A percentile compares a stretch with the other conserved stretches of the same genome.
phyloP scores from a whole-genome alignment of 2,329 filamentous ascomycete species.

The Beauveria brongniartii region DNA sequence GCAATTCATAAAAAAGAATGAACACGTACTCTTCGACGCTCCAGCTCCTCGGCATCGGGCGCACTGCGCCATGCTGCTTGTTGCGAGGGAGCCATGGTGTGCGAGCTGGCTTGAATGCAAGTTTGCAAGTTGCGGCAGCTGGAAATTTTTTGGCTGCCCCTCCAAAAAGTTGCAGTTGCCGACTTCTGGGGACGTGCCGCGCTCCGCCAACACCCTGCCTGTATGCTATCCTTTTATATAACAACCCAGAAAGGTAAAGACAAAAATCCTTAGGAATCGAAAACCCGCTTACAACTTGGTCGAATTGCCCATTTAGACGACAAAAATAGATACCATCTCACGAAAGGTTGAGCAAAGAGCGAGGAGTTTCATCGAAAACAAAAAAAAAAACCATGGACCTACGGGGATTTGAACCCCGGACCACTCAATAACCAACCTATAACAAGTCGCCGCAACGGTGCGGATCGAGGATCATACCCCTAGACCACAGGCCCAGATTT shows the following conservation, averaged over 20 bases:
- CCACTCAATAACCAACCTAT: not conserved
- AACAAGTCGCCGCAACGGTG: not conserved
- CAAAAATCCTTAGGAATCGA: no score
- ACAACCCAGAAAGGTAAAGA: no score
- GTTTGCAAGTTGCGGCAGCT: constrained; percentile 8
- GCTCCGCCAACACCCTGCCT: not conserved
- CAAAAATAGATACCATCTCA: no score
- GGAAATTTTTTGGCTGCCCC: constrained; percentile 25
- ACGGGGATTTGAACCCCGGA: constrained; percentile 9
- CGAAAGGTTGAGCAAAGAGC: not conserved
- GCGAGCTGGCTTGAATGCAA: constrained; percentile 2
- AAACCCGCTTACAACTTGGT: no score
- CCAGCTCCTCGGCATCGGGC: constrained; percentile 48
- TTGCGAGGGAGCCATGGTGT: constrained; percentile 25
- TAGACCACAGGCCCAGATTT: constrained; percentile 8
- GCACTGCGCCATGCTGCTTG: constrained; percentile 26
- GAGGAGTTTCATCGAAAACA: not conserved
- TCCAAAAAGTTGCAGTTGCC: constrained; percentile 17
- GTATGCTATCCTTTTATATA: not conserved
- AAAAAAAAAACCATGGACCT: not conserved
- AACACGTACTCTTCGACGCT: constrained; percentile 49
- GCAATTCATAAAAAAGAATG: not conserved
- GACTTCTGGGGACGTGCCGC: constrained; percentile 1
- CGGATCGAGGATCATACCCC: constrained; percentile 8
- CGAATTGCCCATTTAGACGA: no score